Conservation (phyloP, 352 stramenopile species). For the Blastocystis sp. region DNA sequence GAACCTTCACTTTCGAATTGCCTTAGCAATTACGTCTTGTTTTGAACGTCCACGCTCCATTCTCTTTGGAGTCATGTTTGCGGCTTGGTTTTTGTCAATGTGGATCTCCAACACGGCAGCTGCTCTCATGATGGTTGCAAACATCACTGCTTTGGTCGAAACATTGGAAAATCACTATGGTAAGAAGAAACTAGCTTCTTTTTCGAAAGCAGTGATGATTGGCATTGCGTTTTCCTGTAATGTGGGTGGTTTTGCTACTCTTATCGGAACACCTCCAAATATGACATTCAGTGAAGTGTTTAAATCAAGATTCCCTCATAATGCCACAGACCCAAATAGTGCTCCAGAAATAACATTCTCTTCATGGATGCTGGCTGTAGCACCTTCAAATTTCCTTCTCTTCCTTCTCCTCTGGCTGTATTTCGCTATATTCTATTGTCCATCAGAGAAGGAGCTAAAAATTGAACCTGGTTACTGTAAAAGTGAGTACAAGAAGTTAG, state of each 20-base stretch:
- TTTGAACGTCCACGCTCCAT: constrained; percentile 29
- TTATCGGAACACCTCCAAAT: constrained; percentile 55
- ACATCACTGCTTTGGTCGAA: constrained; percentile 6
- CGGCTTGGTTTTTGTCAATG: constrained; percentile 53
- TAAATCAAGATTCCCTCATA: neutral
- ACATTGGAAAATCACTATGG: constrained; percentile 45
- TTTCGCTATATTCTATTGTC: constrained; percentile 42
- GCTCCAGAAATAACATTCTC: constrained; percentile 41
- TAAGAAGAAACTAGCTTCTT: constrained; percentile 25
- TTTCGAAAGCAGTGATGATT: constrained; percentile 61
- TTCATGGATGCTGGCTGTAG: constrained; percentile 23
- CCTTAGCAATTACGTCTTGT: constrained; percentile 10
- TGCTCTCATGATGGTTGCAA: constrained; percentile 65
- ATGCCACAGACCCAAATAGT: neutral
- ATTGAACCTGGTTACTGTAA: constrained; percentile 39
- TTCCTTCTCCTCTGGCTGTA: constrained; percentile 35
- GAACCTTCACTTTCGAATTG: constrained; percentile 47
- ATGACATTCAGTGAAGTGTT: constrained; percentile 46
- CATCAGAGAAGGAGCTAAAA: neutral
- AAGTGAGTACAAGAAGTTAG: constrained; percentile 27
- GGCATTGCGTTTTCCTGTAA: constrained; percentile 58
- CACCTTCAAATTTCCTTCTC: neutral
- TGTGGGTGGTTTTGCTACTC: constrained; percentile 29
- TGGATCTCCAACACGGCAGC: constrained; percentile 64
- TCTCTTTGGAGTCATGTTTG: constrained; percentile 64